Base-by-base conservation (phyloP, 2,329 filamentous ascomycete species). In the Stachybotrys elegans region DNA sequence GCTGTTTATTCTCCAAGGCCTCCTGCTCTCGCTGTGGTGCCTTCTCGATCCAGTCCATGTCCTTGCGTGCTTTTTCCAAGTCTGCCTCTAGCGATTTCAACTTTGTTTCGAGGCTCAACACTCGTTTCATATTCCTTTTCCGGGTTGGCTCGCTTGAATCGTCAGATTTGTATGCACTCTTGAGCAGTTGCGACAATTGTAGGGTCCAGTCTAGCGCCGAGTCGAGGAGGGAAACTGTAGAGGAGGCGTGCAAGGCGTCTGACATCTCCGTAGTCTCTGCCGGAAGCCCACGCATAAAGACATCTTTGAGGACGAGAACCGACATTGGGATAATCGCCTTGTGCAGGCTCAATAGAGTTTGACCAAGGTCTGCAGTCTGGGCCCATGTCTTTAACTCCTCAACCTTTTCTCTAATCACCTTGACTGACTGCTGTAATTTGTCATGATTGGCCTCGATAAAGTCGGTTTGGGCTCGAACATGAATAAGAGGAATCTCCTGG, bases 301-400 rank as follows among this genome's bases (percentile, higher is more conserved):
- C 40, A 23, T 51, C 48, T 29, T 49, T 52, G 6, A 62, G 31
- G 4, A 51, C 20, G 7, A 59, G 23, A 14, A 59, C 45, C 6
- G 59, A 41, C 44, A 58, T 50, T 4, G 59, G 59, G 5, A 62
- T 51, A 12, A 62, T 51, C 11, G 37, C 48, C 8, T 19, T 39
- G 22, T 43, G 45, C 7, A 61, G 34, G 12, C 43, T 46, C 2
- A 36, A n/a, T n/a, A n/a, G n/a, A n/a, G n/a, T n/a, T n/a, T n/a
- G n/a, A n/a, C n/a, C n/a, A n/a, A n/a, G n/a, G n/a, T n/a, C n/a
- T n/a, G n/a, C n/a, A n/a, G n/a, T n/a, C n/a, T n/a, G n/a, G n/a
- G n/a, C n/a, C n/a, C n/a, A n/a, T n/a, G n/a, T 43, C 9, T 35
- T 41, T 8, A 51, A 48, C 6, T 27, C 12, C 4, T 48, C 37